Percentiles rank a stretch among this genome's conserved stretches.
Evolutionary conservation across 2,329 filamentous ascomycete species (phyloP).

Genomic region (Dendrostoma leiphaemia): DNA sequence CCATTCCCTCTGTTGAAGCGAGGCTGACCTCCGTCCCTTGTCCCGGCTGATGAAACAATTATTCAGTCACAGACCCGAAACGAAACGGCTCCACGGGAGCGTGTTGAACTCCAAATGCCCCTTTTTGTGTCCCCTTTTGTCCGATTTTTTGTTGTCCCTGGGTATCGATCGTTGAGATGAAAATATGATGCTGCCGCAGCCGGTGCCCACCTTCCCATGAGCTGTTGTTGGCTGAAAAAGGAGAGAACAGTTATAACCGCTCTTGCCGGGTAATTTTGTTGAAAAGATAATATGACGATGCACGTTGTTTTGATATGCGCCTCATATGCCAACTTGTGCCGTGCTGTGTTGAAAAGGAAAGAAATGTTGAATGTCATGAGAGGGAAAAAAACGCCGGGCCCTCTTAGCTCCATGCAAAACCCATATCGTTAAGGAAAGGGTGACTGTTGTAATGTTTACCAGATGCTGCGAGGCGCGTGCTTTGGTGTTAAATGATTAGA

Average conservation of each 20-base stretch:
- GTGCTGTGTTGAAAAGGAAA: constrained; percentile 30
- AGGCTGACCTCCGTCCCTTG: neutral
- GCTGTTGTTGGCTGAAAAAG: neutral
- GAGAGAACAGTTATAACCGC: neutral
- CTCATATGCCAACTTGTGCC: neutral
- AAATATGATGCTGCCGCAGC: constrained; percentile 24
- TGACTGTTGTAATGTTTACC: constrained; percentile 4
- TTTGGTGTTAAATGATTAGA: constrained; percentile 17
- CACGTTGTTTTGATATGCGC: neutral
- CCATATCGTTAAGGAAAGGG: constrained; percentile 29
- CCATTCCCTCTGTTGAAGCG: constrained; percentile 17
- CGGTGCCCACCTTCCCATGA: neutral
- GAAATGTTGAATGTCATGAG: constrained; percentile 21
- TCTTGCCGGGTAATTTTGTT: neutral
- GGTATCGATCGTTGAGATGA: constrained; percentile 22
- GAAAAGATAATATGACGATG: neutral
- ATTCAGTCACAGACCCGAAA: neutral
- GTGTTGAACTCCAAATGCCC: constrained; percentile 10
- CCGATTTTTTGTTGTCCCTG: constrained; percentile 24
- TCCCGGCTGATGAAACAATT: neutral
- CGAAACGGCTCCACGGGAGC: neutral
- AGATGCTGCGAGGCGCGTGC: constrained; percentile 14
- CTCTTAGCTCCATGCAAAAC: constrained; percentile 31
- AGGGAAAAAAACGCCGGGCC: constrained; percentile 20
- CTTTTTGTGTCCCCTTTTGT: constrained; percentile 23